These are phyloP conservation scores for Hemisphaericaspora xylanilytica DNA, from an alignment of 1,139 yeast species.

Conservation along the genomic window DNA sequence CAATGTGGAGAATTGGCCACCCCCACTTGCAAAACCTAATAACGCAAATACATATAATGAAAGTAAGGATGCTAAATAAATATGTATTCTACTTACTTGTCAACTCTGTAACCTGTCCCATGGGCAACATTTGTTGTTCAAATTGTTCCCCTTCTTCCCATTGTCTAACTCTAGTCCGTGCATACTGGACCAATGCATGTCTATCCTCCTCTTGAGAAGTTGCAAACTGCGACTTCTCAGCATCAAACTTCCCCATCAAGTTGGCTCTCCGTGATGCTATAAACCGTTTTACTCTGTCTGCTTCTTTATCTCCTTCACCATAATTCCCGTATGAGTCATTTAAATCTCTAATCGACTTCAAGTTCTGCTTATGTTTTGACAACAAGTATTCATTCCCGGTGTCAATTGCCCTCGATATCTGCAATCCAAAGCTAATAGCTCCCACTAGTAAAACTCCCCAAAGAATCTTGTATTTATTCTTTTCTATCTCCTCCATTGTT, in stretches of 20 bases:
- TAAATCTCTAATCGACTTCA: conserved; percentile 48
- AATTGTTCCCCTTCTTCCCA: conserved; percentile 12
- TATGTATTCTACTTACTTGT: background rate
- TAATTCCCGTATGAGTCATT: conserved; percentile 50
- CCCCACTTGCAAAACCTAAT: too few relatives aligned
- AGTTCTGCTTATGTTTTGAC: conserved; percentile 35
- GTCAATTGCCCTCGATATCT: conserved; percentile 44
- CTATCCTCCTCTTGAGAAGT: conserved; percentile 24
- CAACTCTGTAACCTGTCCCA: background rate
- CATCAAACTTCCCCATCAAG: conserved; percentile 20
- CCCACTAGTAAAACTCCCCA: conserved; percentile 42
- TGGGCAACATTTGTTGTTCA: background rate
- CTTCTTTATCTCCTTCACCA: conserved; percentile 37
- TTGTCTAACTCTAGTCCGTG: conserved; percentile 26
- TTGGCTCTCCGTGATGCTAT: conserved; percentile 55
- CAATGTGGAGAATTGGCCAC: too few relatives aligned
- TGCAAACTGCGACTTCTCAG: conserved; percentile 9
- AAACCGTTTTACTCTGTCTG: conserved; percentile 52
- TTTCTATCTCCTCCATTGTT: conserved; percentile 41
- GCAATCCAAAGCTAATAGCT: conserved; percentile 40
- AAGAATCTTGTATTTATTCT: conserved; percentile 47
- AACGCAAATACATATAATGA: background rate
- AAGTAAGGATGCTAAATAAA: background rate
- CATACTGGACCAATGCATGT: conserved; percentile 32
- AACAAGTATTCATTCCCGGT: conserved; percentile 30